A percentile compares a stretch with the other conserved stretches of the same genome.
Evolutionary conservation across 768 basidiomycete genomes (phyloP).

Genomic region (Psilocybe azurescens): DNA sequence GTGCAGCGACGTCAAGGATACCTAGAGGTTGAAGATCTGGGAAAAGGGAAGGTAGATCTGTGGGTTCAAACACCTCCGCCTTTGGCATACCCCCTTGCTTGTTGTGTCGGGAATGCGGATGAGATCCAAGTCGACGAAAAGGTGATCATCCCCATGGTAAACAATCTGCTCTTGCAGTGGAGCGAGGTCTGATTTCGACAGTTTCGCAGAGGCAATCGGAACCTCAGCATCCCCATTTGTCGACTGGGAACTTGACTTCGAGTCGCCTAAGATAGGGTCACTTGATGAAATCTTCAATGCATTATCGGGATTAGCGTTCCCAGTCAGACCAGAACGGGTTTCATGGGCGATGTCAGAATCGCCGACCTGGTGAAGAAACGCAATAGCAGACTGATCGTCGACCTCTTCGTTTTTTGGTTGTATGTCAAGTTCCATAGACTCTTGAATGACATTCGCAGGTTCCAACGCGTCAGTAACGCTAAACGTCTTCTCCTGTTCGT

Average conservation of each 20-base stretch:
- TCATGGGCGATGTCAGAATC: constrained; percentile 7
- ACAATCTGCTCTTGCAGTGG: constrained; percentile 68
- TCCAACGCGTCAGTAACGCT: constrained; percentile 67
- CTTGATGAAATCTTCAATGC: constrained; percentile 62
- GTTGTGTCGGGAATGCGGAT: constrained; percentile 37
- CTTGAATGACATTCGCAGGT: constrained; percentile 56
- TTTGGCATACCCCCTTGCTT: constrained; percentile 18
- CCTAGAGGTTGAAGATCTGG: constrained; percentile 77
- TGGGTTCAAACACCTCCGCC: constrained; percentile 34
- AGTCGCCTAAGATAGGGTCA: constrained; percentile 56
- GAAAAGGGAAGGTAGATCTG: constrained; percentile 69
- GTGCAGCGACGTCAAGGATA: constrained; percentile 54
- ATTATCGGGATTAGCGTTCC: constrained; percentile 16
- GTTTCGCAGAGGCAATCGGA: constrained; percentile 38
- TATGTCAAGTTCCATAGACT: constrained; percentile 45
- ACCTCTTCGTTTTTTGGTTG: constrained; percentile 52
- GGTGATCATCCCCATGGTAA: constrained; percentile 60
- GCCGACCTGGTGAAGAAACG: constrained; percentile 19
- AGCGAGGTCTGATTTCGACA: constrained; percentile 48
- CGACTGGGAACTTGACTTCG: constrained; percentile 46
- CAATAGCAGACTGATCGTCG: constrained; percentile 53
- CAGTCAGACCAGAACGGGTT: constrained; percentile 1
- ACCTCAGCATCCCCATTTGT: constrained; percentile 40
- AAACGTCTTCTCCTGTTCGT: constrained; percentile 61
- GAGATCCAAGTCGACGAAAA: constrained; percentile 54